Evolutionary conservation across 2,329 filamentous ascomycete species (phyloP).

Genomic region (Myotisia sp.): DNA sequence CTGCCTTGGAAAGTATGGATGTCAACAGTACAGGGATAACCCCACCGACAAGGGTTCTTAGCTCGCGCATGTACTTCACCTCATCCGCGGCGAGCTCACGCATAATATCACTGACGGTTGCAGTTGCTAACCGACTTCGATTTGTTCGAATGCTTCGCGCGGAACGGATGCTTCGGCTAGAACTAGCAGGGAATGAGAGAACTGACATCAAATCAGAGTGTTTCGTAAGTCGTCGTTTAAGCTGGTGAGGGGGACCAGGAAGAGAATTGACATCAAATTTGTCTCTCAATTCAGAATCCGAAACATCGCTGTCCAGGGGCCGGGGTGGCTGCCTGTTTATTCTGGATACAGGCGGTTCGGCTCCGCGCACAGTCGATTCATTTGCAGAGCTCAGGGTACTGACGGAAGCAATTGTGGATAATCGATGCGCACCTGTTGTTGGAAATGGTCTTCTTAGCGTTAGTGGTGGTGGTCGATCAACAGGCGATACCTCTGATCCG

Average conservation of each 20-base stretch:
- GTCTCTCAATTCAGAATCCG: constrained; percentile 31
- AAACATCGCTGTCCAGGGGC: constrained; percentile 10
- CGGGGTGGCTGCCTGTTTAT: not conserved
- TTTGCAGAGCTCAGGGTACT: constrained; percentile 34
- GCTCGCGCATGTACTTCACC: constrained; percentile 71
- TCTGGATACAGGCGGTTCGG: constrained; percentile 1
- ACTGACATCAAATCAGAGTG: constrained; percentile 92
- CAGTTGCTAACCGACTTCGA: constrained; percentile 50
- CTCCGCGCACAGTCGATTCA: not conserved
- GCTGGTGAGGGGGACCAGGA: constrained; percentile 37
- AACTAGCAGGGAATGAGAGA: constrained; percentile 48
- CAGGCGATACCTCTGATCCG: constrained; percentile 24
- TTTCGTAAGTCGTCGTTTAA: constrained; percentile 69
- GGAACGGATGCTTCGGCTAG: constrained; percentile 57
- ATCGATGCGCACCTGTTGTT: constrained; percentile 37
- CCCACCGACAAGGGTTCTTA: constrained; percentile 85
- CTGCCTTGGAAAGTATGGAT: constrained; percentile 62
- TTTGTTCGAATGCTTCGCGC: constrained; percentile 64
- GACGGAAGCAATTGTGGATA: constrained; percentile 46
- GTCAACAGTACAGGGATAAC: constrained; percentile 85
- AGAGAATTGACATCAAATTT: constrained; percentile 31
- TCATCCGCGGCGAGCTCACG: constrained; percentile 73
- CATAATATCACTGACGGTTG: constrained; percentile 62
- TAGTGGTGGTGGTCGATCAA: constrained; percentile 27
- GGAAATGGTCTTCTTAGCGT: constrained; percentile 35